Conservation (phyloP, 73 alveolate species). For the Paramecium caudatum region DNA sequence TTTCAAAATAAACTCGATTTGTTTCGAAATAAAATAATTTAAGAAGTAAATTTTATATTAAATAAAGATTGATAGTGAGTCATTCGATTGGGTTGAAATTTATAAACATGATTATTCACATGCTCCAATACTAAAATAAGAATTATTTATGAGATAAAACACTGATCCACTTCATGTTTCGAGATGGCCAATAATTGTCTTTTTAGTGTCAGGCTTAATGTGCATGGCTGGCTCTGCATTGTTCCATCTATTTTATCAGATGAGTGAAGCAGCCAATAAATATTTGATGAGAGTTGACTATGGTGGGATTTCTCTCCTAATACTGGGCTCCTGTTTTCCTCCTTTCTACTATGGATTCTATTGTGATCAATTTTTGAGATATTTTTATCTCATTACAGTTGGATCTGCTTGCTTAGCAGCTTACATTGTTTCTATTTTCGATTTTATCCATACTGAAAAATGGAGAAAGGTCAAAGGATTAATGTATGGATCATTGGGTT, state of each 20-base stretch:
- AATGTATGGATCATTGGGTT: constrained; percentile 87
- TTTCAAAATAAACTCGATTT: constrained; percentile 6
- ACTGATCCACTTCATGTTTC: constrained; percentile 68
- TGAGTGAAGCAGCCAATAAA: constrained; percentile 77
- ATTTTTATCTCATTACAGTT: constrained; percentile 74
- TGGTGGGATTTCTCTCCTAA: constrained; percentile 94
- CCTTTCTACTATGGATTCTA: constrained; percentile 92
- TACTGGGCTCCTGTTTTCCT: constrained; percentile 95
- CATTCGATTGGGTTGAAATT: constrained; percentile 80
- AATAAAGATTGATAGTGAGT: constrained; percentile 71
- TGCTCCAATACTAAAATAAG: constrained; percentile 44
- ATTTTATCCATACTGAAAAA: constrained; percentile 86
- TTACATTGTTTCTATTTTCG: constrained; percentile 83
- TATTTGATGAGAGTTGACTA: constrained; percentile 92
- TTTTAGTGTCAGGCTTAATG: constrained; percentile 87
- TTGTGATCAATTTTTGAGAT: constrained; percentile 82
- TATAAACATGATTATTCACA: constrained; percentile 68
- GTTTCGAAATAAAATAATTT: not conserved
- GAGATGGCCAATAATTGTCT: constrained; percentile 91
- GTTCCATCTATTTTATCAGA: constrained; percentile 87
- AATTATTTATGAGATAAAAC: not conserved
- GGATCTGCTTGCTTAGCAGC: constrained; percentile 80
- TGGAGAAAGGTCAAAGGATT: constrained; percentile 88
- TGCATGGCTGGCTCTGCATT: constrained; percentile 89
- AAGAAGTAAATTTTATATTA: constrained; percentile 15